A percentile compares a stretch with the other conserved stretches of the same genome.
phyloP scores from a whole-genome alignment of 306 rosid genomes.

The Malus sieversii region DNA sequence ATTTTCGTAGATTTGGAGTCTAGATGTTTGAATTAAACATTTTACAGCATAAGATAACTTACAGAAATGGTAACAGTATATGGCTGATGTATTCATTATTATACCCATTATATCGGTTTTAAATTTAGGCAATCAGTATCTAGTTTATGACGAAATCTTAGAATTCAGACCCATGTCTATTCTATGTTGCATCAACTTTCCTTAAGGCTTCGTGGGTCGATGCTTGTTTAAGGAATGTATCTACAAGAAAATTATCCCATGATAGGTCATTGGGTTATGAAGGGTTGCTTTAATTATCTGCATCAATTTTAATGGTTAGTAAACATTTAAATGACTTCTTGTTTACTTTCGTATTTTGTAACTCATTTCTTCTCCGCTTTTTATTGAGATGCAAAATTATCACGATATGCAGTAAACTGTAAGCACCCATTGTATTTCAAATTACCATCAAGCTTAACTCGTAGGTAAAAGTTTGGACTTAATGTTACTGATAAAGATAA shows the following conservation, averaged over 20 bases:
- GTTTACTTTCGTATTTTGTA: neutral
- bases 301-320: neutral
- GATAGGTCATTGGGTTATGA: neutral
- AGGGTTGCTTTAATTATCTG: neutral
- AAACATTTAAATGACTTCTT: neutral
- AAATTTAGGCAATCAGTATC: neutral
- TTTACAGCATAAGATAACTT: neutral
- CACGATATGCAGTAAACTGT: neutral
- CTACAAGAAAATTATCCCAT: neutral
- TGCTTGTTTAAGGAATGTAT: neutral
- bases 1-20: too few relatives aligned
- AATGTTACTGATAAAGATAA: neutral
- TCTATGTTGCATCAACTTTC: neutral
- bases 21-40: too few relatives aligned
- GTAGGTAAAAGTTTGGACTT: neutral
- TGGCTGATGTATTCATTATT: neutral
- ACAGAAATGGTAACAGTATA: neutral
- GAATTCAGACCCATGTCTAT: neutral
- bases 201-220: neutral
- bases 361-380: neutral
- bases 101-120: neutral
- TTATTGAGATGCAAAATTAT: neutral
- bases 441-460: neutral
- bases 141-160: neutral
- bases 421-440: neutral